These are phyloP conservation scores for Pezicula carpinea DNA, from an alignment of 2,329 filamentous ascomycete genomes.

Conservation along the genomic window DNA sequence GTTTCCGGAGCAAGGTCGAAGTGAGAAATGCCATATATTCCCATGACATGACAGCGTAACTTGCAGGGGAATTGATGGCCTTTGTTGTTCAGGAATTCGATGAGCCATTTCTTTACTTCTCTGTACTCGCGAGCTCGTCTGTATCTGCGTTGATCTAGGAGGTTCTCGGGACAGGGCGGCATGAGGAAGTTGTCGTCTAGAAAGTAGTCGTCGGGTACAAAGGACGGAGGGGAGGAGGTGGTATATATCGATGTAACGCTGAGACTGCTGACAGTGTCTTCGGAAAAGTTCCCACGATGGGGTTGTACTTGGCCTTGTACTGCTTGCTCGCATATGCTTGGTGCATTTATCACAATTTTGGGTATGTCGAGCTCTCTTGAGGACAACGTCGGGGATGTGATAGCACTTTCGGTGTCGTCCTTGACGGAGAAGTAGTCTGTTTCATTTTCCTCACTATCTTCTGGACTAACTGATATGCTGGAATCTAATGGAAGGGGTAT, in stretches of 20 bases:
- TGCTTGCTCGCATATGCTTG: neutral
- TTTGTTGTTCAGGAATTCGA: slow-evolving; percentile 20
- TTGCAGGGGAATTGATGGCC: slow-evolving; percentile 16
- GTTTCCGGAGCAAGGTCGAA: slow-evolving; percentile 14
- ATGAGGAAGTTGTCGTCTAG: slow-evolving; percentile 15
- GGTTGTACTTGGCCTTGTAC: neutral
- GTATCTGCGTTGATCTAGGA: slow-evolving; percentile 4
- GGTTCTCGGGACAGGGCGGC: slow-evolving; percentile 13
- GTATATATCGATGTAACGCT: neutral
- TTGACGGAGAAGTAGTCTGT: too few relatives aligned
- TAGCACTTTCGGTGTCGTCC: too few relatives aligned
- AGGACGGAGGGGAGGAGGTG: neutral
- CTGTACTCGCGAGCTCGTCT: slow-evolving; percentile 16
- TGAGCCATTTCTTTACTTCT: slow-evolving; percentile 19
- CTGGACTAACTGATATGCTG: too few relatives aligned
- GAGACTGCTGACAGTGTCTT: neutral
- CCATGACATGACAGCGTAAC: slow-evolving; percentile 18
- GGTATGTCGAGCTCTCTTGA: too few relatives aligned
- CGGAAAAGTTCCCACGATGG: neutral
- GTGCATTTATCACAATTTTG: too few relatives aligned
- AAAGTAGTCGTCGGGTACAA: neutral
- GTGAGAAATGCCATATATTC: slow-evolving; percentile 18
- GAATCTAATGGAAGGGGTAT: too few relatives aligned
- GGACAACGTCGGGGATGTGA: too few relatives aligned
- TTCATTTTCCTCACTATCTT: too few relatives aligned